Conservation (phyloP, 2,329 filamentous ascomycete genomes). For the Fusarium pseudonygamai region DNA sequence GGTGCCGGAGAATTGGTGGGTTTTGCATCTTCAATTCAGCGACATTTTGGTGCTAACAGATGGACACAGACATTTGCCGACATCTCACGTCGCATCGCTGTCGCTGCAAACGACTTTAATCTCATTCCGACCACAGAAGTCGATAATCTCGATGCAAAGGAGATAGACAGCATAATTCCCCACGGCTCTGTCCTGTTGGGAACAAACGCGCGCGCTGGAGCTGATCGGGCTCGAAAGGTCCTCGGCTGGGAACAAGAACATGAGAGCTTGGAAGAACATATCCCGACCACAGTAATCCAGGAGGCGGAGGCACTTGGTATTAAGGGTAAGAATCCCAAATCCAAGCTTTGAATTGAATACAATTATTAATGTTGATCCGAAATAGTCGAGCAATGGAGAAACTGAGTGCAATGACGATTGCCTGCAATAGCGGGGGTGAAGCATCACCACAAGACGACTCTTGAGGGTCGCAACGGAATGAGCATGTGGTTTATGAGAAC, state of each 20-base stretch:
- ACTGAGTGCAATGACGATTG: background rate
- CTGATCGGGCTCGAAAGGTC: conserved; percentile 59
- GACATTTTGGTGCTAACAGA: background rate
- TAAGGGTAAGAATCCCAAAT: background rate
- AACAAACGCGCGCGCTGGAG: conserved; percentile 63
- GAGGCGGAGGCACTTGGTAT: conserved; percentile 31
- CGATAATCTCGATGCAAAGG: conserved; percentile 45
- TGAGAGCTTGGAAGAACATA: conserved; percentile 56
- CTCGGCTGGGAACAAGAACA: conserved; percentile 63
- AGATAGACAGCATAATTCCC: conserved; percentile 54
- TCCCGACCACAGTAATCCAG: conserved; percentile 33
- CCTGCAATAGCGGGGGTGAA: too few relatives aligned
- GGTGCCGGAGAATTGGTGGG: conserved; percentile 43
- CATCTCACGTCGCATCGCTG: conserved; percentile 41
- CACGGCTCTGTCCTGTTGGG: conserved; percentile 62
- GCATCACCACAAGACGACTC: too few relatives aligned
- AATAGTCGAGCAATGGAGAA: conserved; percentile 3
- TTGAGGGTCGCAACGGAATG: too few relatives aligned
- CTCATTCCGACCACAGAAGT: conserved; percentile 33
- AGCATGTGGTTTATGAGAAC: too few relatives aligned
- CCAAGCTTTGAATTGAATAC: background rate
- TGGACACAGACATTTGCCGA: conserved; percentile 39
- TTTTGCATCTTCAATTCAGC: background rate
- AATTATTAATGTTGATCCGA: too few relatives aligned
- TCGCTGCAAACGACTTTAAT: conserved; percentile 37